Evolutionary conservation across 2,329 filamentous ascomycete genomes (phyloP).

Genomic region (Neonectria magnoliae): DNA sequence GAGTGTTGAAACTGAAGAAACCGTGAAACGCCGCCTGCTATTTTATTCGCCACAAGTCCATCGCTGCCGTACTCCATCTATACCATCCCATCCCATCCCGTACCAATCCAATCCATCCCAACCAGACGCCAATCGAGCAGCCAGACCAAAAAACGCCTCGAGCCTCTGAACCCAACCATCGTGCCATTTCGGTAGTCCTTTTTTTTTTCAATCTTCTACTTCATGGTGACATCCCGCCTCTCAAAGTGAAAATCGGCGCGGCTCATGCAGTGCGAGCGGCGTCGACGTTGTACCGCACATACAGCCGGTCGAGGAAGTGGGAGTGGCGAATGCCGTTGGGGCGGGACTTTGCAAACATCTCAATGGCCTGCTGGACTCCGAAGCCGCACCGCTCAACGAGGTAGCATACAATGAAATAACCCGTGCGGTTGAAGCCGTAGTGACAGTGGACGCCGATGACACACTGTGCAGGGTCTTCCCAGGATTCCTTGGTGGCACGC

Average conservation of each 20-base stretch:
- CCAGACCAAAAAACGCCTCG: slow-evolving; percentile 1
- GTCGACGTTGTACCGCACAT: slow-evolving; percentile 73
- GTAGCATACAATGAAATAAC: slow-evolving; percentile 90
- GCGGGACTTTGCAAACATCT: slow-evolving; percentile 76
- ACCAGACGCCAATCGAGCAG: slow-evolving; percentile 19
- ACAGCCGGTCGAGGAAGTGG: slow-evolving; percentile 87
- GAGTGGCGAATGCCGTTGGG: slow-evolving; percentile 88
- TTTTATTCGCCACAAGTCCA: slow-evolving; percentile 11
- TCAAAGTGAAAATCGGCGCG: neutral
- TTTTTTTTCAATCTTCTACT: neutral
- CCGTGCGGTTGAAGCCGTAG: slow-evolving; percentile 94
- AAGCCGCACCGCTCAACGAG: slow-evolving; percentile 84
- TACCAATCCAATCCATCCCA: slow-evolving; percentile 5
- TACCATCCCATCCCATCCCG: slow-evolving; percentile 1
- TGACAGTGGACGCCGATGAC: slow-evolving; percentile 91
- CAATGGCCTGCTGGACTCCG: slow-evolving; percentile 78
- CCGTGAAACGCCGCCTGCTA: slow-evolving; percentile 12
- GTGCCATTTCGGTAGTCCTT: neutral
- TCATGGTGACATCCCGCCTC: neutral
- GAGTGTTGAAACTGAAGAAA: slow-evolving; percentile 10
- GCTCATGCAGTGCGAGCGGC: slow-evolving; percentile 13
- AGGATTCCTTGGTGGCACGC: slow-evolving; percentile 51
- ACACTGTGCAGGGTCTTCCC: slow-evolving; percentile 49
- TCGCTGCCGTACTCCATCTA: slow-evolving; percentile 22
- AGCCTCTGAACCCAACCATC: neutral